Base-by-base conservation (phyloP, 768 basidiomycete species). In the Tylopilus sp. region DNA sequence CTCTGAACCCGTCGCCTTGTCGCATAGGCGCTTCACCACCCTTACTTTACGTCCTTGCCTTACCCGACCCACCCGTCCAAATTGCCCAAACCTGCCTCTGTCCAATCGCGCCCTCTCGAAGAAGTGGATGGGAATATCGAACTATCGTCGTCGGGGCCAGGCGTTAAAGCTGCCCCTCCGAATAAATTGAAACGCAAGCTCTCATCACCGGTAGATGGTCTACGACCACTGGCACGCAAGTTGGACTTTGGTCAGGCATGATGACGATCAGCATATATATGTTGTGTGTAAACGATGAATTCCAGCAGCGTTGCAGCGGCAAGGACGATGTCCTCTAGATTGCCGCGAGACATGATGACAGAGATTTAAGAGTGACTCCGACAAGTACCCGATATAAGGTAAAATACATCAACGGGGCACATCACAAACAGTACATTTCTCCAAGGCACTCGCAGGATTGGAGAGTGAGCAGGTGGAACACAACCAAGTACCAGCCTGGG, bases 51-150 rank as follows among this genome's bases (percentile, higher is more conserved):
- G 37, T 82, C 89, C 12, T 75, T 89, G 4, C 94, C 94, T 9
- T 84, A 88, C 59, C 94, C 97, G 0, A 87, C 94, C 0, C 87
- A 90, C 57, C 93, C 93, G 0, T 86, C 85, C 9, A 88, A 91
- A 62, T 79, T 99, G 1, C 97, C 97, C 0, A 92, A 95, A 81
- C 72, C 83, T 51, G 57, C 62, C 42, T 70, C 72, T 13, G 74
- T 69, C 37, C 76, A 75, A 43, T 71, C 77, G 0, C 76, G 84
- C 26, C 83, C 89, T 6, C 78, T 87, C 4, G 89, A 89, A 62
- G 89, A 92, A 60, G 76, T 89, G 12, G 87, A 92, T 50, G 87
- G 83, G 45, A 90, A 89, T 52, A 81, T 84, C 19, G 81, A 85
- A 13, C 71, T 76, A 44, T 71, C 73, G 25, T 64, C 73, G 0